These are phyloP conservation scores for Diutina siamensis DNA, from an alignment of 1,139 yeast species.

Conservation along the genomic window DNA sequence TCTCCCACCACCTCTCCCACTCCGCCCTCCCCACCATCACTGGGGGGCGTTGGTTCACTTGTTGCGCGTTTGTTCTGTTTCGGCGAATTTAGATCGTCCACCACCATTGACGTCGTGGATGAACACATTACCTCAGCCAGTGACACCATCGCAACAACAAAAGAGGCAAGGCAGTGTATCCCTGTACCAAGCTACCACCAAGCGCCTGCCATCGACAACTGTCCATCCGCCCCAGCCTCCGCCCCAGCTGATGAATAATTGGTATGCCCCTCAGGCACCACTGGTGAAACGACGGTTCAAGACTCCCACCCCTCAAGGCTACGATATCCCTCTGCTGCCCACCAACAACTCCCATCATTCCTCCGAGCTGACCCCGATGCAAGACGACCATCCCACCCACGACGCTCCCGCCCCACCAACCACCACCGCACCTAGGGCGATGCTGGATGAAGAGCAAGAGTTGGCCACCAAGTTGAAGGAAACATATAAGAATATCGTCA, in stretches of 20 bases:
- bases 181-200: not conserved
- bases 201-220: not conserved
- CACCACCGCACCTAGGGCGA: conserved; percentile 17
- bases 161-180: conserved; percentile 4
- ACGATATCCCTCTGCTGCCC: conserved; percentile 6
- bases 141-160: not conserved
- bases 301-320: conserved; percentile 2
- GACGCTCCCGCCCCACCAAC: not conserved
- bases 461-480: conserved; percentile 62
- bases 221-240: not conserved
- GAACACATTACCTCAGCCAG: conserved; percentile 1
- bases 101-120: conserved; percentile 2
- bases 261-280: conserved; percentile 4
- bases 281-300: conserved; percentile 3
- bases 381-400: not conserved
- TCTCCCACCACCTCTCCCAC: too few species aligned
- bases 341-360: not conserved
- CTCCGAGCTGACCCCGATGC: not conserved
- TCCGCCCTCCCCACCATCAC: too few species aligned
- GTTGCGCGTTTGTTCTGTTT: conserved; percentile 1
- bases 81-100: not conserved
- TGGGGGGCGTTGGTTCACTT: too few species aligned
- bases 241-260: not conserved
- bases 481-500: conserved; percentile 58
- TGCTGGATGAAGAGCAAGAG: conserved; percentile 59